Percentiles rank a stretch among this genome's conserved stretches.
Conservation (phyloP, 2,329 filamentous ascomycete species). For the Sporothrix protearum region DNA sequence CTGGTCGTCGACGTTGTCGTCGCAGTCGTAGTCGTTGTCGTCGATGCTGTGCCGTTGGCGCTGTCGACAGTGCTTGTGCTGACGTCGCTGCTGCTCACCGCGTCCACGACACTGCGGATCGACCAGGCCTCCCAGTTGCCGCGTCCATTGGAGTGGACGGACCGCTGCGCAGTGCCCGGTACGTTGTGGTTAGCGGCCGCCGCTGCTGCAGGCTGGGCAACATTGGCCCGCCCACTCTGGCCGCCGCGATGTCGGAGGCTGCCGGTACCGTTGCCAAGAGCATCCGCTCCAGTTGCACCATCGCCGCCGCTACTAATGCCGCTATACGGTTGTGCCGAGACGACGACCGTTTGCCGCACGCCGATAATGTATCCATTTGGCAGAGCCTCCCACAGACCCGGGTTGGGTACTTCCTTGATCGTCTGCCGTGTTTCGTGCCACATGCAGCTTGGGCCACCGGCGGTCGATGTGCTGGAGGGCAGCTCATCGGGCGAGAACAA, state of each 20-base stretch:
- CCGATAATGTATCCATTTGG: constrained; percentile 60
- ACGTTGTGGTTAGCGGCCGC: too few relatives aligned
- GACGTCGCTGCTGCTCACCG: constrained; percentile 38
- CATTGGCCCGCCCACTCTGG: not conserved
- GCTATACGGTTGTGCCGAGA: not conserved
- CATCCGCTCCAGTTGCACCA: not conserved
- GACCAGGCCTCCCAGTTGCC: constrained; percentile 56
- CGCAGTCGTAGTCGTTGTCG: not conserved
- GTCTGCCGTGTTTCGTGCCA: constrained; percentile 53
- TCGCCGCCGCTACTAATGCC: not conserved
- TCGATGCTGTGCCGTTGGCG: not conserved
- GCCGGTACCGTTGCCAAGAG: constrained; percentile 25
- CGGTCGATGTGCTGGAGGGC: constrained; percentile 31
- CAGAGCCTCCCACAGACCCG: constrained; percentile 63
- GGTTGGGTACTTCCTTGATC: constrained; percentile 54
- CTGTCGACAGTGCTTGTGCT: constrained; percentile 34
- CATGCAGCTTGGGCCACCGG: constrained; percentile 45
- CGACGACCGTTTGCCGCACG: constrained; percentile 44
- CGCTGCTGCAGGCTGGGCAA: not conserved
- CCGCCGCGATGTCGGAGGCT: constrained; percentile 22
- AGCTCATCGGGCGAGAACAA: constrained; percentile 53
- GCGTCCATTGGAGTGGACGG: constrained; percentile 21
- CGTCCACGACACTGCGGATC: constrained; percentile 44
- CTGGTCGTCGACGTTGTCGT: not conserved
- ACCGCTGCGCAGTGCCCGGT: not conserved